Base-by-base conservation (phyloP, 345 rosid species). In the Arabis alpina region DNA sequence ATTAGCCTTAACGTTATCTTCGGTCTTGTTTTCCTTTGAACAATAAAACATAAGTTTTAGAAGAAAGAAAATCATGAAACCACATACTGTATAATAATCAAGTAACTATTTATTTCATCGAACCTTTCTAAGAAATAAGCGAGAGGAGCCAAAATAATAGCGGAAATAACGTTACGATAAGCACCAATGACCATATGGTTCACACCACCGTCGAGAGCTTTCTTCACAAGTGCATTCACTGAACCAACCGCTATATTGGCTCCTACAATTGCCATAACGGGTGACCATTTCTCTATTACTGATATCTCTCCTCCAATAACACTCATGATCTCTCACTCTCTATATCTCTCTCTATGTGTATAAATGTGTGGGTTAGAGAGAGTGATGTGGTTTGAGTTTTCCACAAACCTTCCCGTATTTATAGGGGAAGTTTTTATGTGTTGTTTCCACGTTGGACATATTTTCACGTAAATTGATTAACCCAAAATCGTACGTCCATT, bases 111-210 rank as follows among this genome's bases (percentile, higher is more conserved):
- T 23, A 13, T 16, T 28, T 44, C 40, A 6, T 5, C 61, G 11
- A 71, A 92, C 96, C 90, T 87, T 74, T 89, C 98, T 66, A 75
- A 79, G 44, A 86, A 60, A 71, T 75, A 86, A 16, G 88, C 91
- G 23, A 89, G 72, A 1, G 98, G 96, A 36, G 79, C 81, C 72
- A 92, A 54, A 78, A 87, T 78, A 55, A 80, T 27, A 68, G 88
- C 81, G 6, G 93, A 83, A 71, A 87, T 78, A n/a, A 74, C 61
- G 51, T 81, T 85, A 2, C 98, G 83, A 74, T 92, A 87, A 8
- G 91, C 76, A 77, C 88, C 77, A 24, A 92, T 61, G 50, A 87
- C 81, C 76, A 87, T 73, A 70, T 82, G 88, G 79, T 81, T 81
- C 19, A 82, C 79, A 39, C 94, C 98, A 70, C 53, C 77, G 16